Percentiles rank a stretch among this genome's conserved stretches.
phyloP scores from a whole-genome alignment of 495 filamentous ascomycete species.

The Penicillium argentinense region DNA sequence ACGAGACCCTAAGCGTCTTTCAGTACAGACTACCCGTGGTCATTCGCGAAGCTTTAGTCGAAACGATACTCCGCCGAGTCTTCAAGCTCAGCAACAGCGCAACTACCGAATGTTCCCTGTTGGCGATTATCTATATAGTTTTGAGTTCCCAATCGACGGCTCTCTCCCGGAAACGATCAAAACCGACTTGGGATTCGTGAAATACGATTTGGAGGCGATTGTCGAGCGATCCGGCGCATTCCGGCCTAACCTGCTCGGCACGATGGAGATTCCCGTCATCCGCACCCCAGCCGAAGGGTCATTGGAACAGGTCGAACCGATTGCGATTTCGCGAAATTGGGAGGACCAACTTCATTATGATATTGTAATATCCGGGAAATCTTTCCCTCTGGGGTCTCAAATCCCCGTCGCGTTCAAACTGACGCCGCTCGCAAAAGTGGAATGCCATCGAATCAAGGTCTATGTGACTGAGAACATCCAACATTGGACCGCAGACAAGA shows the following conservation, averaged over 20 bases:
- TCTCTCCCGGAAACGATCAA: constrained; percentile 89
- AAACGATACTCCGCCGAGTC: constrained; percentile 62
- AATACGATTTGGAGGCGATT: constrained; percentile 83
- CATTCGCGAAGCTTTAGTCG: constrained; percentile 84
- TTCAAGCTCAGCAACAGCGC: constrained; percentile 69
- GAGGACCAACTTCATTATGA: constrained; percentile 98
- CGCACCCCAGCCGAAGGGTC: constrained; percentile 89
- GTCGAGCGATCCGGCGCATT: constrained; percentile 92
- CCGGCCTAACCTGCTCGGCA: constrained; percentile 82
- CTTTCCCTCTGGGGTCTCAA: constrained; percentile 87
- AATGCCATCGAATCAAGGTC: constrained; percentile 94
- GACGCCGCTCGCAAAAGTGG: constrained; percentile 93
- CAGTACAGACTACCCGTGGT: constrained; percentile 70
- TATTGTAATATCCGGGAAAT: constrained; percentile 98
- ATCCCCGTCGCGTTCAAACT: constrained; percentile 98
- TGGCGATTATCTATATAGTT: constrained; percentile 91
- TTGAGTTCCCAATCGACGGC: constrained; percentile 92
- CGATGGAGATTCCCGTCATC: constrained; percentile 81
- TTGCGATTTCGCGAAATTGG: constrained; percentile 95
- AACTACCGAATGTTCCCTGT: constrained; percentile 88
- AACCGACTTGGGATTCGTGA: constrained; percentile 83
- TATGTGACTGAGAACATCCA: constrained; percentile 93
- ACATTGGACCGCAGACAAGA: constrained; percentile 86
- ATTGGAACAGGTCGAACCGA: constrained; percentile 90
- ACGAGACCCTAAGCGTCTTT: constrained; percentile 64